Evolutionary conservation across 208 protist species (phyloP).

Genomic region (Vickermania ingenoplastis): DNA sequence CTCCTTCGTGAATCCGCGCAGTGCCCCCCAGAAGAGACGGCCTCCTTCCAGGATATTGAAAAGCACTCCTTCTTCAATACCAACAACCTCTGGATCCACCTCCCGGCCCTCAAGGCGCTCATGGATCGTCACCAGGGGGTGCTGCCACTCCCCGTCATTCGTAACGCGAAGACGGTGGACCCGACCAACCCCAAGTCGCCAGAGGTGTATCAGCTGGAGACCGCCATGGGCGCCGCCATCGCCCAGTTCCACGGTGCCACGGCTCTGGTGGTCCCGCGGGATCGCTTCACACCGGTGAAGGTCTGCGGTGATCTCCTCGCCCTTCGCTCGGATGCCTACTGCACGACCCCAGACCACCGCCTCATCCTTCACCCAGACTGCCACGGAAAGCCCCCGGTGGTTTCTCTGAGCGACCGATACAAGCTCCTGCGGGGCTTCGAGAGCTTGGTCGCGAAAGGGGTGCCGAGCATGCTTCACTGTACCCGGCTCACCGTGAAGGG

Average conservation of each 20-base stretch:
- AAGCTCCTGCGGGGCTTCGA: conserved; percentile 66
- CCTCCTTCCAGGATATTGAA: conserved; percentile 93
- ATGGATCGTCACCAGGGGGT: conserved; percentile 51
- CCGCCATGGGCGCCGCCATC: conserved; percentile 95
- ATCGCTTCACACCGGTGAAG: conserved; percentile 98
- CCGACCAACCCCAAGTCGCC: conserved; percentile 44
- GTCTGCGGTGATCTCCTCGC: conserved; percentile 94
- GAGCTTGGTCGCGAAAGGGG: conserved; percentile 30
- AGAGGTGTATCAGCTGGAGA: conserved; percentile 83
- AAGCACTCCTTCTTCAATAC: conserved; percentile 99
- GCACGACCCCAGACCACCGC: conserved; percentile 56
- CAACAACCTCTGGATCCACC: conserved; percentile 98
- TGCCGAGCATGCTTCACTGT: conserved; percentile 67
- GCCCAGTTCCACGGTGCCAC: conserved; percentile 68
- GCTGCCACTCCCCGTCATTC: conserved; percentile 72
- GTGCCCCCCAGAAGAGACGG: conserved; percentile 85
- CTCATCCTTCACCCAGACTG: conserved; percentile 42
- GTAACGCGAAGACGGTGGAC: conserved; percentile 82
- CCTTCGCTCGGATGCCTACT: conserved; percentile 94
- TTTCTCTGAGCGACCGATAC: conserved; percentile 71
- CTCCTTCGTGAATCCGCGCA: conserved; percentile 87
- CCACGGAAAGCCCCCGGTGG: conserved; percentile 39
- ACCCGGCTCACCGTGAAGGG: conserved; percentile 36
- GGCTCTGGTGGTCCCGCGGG: conserved; percentile 92
- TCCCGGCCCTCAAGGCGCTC: conserved; percentile 73